Base-by-base conservation (phyloP, 306 rosid genomes). In the Inga oerstediana region DNA sequence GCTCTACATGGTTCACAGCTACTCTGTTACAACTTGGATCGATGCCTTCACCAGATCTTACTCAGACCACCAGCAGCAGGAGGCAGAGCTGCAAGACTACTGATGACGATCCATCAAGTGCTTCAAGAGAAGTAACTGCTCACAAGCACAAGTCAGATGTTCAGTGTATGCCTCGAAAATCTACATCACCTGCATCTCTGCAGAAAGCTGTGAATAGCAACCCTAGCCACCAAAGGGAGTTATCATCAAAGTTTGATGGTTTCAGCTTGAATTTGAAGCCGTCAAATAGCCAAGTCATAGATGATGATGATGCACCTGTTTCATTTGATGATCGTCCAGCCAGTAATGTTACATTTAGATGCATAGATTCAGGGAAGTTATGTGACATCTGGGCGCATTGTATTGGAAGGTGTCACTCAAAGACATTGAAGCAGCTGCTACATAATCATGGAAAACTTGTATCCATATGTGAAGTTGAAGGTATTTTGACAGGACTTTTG, bases 1-100 rank as follows among this genome's bases (percentile, higher is more conserved):
- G 99, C 79, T 90, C 98, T 46, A 97, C 99, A 51, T 96, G 98
- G 99, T 94, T 97, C 90, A 94, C 98, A 37, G 99, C 98, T 8
- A 94, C 99, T 51, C 91, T 97, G 7, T 90, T 97, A 70, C 99
- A 94, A 82, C 99, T 97, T 80, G 97, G 98, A 79, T 94, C 97
- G 45, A 74, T 91, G 80, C 81, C 97, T 81, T 97, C 97, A 71
- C 92, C 95, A 19, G 98, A 97, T 77, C 88, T 88, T 74, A 89
- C 89, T 83, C 94, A 86, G 77, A 88, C 97, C 14, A 87, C 90
- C 82, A 90, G 91, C 85, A 90, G 98, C 85, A 89, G 97, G 88
- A 86, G 97, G 86, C 99, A 90, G 91, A 92, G 97, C 93, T 73
- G 90, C 79, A 97, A 85, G 89, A 88, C 94, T 34, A 89, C 93